Percentiles rank a stretch among this genome's conserved stretches.
Conservation (phyloP, 192 early-diverging fungal genomes). For the Dissophora ornata region DNA sequence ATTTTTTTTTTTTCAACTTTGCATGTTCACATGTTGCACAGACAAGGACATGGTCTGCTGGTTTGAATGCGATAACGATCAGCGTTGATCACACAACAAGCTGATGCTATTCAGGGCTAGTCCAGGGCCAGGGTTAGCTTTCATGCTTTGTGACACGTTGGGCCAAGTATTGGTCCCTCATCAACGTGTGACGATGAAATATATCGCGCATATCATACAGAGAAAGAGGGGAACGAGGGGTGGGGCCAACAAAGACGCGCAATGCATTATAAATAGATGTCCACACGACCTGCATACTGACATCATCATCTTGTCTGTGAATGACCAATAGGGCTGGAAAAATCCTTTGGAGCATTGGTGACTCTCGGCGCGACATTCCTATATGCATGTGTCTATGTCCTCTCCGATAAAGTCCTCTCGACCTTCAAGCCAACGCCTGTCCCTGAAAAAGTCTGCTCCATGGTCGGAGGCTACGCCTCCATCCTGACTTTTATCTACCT, state of each 20-base stretch:
- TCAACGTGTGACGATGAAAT: too few species aligned
- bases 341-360: constrained; percentile 63
- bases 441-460: constrained; percentile 63
- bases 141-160: constrained; percentile 29
- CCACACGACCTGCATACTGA: too few species aligned
- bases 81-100: too few species aligned
- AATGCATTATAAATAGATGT: neutral
- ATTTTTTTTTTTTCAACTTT: too few species aligned
- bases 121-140: too few species aligned
- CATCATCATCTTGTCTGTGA: too few species aligned
- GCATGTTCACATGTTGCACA: too few species aligned
- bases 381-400: constrained; percentile 69
- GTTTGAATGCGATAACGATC: too few species aligned
- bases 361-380: constrained; percentile 65
- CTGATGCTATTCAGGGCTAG: too few species aligned
- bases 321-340: constrained; percentile 14
- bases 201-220: neutral
- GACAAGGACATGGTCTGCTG: too few species aligned
- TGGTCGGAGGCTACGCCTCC: constrained; percentile 59
- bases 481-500: constrained; percentile 61
- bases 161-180: neutral
- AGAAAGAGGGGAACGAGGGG: too few species aligned
- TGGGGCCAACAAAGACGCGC: too few species aligned
- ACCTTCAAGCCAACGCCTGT: constrained; percentile 54
- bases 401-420: constrained; percentile 63